Base-by-base conservation (phyloP, 169 alveolate species). In the Babesia caballi region DNA sequence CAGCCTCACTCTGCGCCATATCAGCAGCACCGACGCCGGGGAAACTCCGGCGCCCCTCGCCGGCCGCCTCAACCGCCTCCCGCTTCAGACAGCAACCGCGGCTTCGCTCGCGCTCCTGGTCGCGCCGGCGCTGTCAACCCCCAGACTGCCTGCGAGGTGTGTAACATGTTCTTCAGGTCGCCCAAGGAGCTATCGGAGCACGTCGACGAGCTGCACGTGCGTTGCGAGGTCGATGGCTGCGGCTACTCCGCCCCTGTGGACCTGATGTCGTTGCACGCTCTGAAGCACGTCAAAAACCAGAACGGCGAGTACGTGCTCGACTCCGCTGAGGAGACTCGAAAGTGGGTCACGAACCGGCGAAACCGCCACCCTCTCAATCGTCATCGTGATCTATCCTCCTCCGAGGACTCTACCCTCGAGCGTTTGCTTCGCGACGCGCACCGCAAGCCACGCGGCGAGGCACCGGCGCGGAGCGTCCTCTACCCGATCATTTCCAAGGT, bases 201-300 rank as follows among this genome's bases (percentile, higher is more conserved):
- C 73, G 49, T 74, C 23, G 69, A 66, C 14, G 92, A 85, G 41
- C 42, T 42, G 38, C 92, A 86, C 73, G 80, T 86, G 27, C 51
- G 47, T 27, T 86, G 92, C 63, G 89, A 78, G 23, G 57, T 57
- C 25, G 91, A 66, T 36, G 92, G 91, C 28, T 86, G 92, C 53
- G 66, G 58, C 42, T 86, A 66, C 66, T 58, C 52, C 28, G 92
- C 85, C 9, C 92, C 92, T 21, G 44, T 85, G 36, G 80, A 76
- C 33, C 56, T 86, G 44, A 65, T 86, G 84, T 89, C 66, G 53
- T 52, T 86, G 36, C 92, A 86, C 77, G 68, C 47, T 17, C 51
- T 86, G 30, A 66, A 67, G 51, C 92, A 86, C 53, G 56, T 86
- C 30, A 85, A 77, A 47, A 81, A 85, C 47, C 70, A 69, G 41